Evolutionary conservation across 768 basidiomycete species (phyloP).

Genomic region (Suillus sp.): DNA sequence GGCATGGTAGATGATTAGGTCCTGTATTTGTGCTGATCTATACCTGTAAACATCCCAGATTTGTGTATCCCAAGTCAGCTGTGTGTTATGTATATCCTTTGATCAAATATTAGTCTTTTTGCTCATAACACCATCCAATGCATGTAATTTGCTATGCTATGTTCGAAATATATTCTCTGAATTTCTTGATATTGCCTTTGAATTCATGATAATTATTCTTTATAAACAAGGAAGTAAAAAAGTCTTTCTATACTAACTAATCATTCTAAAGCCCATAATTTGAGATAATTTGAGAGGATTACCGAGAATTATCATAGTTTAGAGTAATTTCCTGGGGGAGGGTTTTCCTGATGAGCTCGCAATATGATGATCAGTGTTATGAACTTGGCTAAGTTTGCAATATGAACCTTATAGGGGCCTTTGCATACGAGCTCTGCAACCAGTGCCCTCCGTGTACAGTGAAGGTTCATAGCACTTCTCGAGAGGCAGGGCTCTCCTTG

Average conservation of each 20-base stretch:
- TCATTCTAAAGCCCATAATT: constrained; percentile 3
- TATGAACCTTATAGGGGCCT: too few species aligned
- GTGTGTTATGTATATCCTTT: too few species aligned
- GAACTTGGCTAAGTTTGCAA: too few species aligned
- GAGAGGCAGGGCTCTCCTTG: too few species aligned
- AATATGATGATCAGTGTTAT: too few species aligned
- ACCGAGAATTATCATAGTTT: constrained; percentile 1
- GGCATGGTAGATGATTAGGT: neutral
- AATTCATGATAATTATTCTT: constrained; percentile 2
- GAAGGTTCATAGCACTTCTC: too few species aligned
- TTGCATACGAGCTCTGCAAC: too few species aligned
- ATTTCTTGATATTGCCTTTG: neutral
- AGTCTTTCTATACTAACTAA: constrained; percentile 2
- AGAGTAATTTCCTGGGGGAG: neutral
- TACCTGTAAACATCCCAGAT: neutral
- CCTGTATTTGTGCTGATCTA: neutral
- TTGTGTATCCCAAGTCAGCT: neutral
- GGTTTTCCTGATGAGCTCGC: constrained; percentile 3
- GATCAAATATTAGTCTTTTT: too few species aligned
- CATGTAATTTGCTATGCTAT: neutral
- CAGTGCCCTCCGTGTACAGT: too few species aligned
- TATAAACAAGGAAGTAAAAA: neutral
- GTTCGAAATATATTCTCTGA: neutral
- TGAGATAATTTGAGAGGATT: neutral
- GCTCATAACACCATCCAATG: neutral